These are phyloP conservation scores for Miscanthus sacchariflorus DNA, from an alignment of 202 grass and related monocot species.

Conservation along the genomic window DNA sequence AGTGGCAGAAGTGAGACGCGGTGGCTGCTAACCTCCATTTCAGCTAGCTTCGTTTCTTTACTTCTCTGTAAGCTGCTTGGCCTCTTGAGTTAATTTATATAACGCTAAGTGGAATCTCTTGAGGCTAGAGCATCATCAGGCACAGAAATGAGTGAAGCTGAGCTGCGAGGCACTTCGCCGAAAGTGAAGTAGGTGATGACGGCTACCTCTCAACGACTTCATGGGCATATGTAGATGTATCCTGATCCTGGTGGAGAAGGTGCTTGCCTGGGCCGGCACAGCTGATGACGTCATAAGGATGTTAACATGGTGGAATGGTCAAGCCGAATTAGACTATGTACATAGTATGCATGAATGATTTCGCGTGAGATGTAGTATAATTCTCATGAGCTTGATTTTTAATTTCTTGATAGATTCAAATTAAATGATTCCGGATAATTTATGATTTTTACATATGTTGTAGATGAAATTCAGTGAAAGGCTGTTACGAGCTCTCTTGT, in stretches of 20 bases:
- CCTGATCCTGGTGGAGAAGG: not conserved
- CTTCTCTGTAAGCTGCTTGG: not conserved
- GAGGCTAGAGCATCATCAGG: not conserved
- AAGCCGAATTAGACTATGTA: not conserved
- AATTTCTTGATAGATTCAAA: not conserved
- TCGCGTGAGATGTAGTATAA: not conserved
- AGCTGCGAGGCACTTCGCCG: slow-evolving; percentile 26
- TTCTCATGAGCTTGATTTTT: not conserved
- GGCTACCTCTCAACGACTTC: slow-evolving; percentile 52
- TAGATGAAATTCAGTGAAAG: no score
- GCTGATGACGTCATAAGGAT: slow-evolving; percentile 25
- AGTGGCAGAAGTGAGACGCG: not conserved
- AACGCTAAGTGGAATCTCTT: not conserved
- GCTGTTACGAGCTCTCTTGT: no score
- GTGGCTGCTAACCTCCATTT: slow-evolving; percentile 7
- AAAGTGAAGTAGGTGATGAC: slow-evolving; percentile 39
- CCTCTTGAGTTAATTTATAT: not conserved
- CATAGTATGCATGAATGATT: not conserved
- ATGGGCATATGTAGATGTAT: slow-evolving; percentile 17
- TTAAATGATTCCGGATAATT: no score
- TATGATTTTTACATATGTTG: no score
- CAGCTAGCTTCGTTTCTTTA: not conserved
- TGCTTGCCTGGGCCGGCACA: not conserved
- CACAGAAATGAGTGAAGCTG: slow-evolving; percentile 1
- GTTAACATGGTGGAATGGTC: not conserved